A percentile compares a stretch with the other conserved stretches of the same genome.
Conservation (phyloP, 2,329 filamentous ascomycete species). For the Parasarocladium wereldwijsianum region DNA sequence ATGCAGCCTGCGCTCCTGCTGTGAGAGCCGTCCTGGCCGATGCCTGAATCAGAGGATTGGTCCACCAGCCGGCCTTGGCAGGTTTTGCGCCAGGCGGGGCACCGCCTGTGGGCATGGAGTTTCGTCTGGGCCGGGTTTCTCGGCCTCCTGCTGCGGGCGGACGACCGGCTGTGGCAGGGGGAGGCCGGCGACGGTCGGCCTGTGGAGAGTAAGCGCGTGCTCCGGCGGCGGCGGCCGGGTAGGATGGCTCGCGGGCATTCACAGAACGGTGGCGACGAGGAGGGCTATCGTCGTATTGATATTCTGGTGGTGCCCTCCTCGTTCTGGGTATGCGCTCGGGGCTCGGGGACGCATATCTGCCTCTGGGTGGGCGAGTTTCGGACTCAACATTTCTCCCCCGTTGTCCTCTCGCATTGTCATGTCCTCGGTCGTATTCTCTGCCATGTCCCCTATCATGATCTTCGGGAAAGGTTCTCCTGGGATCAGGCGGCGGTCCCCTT, state of each 20-base stretch:
- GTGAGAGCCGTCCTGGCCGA: conserved; percentile 30
- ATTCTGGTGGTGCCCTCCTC: conserved; percentile 5
- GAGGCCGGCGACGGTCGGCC: conserved; percentile 1
- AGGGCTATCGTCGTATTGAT: conserved; percentile 4
- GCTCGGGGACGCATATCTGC: conserved; percentile 7
- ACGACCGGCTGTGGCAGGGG: conserved; percentile 11
- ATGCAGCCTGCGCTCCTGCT: conserved; percentile 32
- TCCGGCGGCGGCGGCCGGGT: background rate
- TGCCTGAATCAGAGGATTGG: conserved; percentile 22
- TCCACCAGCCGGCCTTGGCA: conserved; percentile 16
- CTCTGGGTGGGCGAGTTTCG: conserved; percentile 8
- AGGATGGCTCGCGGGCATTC: no score
- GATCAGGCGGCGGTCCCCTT: conserved; percentile 3
- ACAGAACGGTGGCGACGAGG: conserved; percentile 4
- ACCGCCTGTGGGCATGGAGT: conserved; percentile 17
- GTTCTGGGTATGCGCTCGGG: conserved; percentile 8
- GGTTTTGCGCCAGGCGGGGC: conserved; percentile 6
- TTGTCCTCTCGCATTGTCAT: conserved; percentile 2
- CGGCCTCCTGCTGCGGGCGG: conserved; percentile 7
- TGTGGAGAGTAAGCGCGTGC: conserved; percentile 1
- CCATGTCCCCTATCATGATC: conserved; percentile 2
- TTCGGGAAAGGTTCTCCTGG: conserved; percentile 2
- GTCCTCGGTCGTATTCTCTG: conserved; percentile 1
- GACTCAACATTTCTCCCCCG: conserved; percentile 6
- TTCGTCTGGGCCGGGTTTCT: conserved; percentile 11